A percentile compares a stretch with the other conserved stretches of the same genome.
phyloP scores from a whole-genome alignment of 306 rosid genomes.

The Pachyrhizus erosus region DNA sequence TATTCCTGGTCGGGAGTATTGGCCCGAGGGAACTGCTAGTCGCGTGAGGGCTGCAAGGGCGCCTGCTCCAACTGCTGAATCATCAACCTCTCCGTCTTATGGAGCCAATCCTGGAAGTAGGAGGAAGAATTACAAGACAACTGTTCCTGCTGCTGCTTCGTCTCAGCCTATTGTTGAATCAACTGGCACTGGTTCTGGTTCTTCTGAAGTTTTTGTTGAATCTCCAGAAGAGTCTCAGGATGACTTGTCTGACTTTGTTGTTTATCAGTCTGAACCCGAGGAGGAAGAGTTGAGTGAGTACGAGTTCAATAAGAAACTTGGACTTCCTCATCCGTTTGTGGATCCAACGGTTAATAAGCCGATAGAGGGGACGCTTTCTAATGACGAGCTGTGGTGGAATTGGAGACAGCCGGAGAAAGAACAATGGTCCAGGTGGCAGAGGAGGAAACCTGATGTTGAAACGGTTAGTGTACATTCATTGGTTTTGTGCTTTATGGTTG shows the following conservation, averaged over 20 bases:
- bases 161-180: slow-evolving; percentile 48
- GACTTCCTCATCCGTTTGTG: slow-evolving; percentile 85
- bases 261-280: slow-evolving; percentile 73
- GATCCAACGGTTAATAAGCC: slow-evolving; percentile 80
- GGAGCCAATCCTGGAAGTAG: slow-evolving; percentile 93
- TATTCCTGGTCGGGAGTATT: slow-evolving; percentile 84
- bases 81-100: slow-evolving; percentile 82
- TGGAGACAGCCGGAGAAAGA: slow-evolving; percentile 93
- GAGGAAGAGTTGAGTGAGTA: slow-evolving; percentile 72
- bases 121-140: slow-evolving; percentile 75
- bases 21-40: slow-evolving; percentile 97
- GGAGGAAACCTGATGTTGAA: slow-evolving; percentile 91
- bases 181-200: slow-evolving; percentile 34
- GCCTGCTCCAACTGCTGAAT: slow-evolving; percentile 77
- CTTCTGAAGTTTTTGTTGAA: slow-evolving; percentile 58
- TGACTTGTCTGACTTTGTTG: slow-evolving; percentile 71
- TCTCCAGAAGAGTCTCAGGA: slow-evolving; percentile 66
- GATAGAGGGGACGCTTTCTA: slow-evolving; percentile 66
- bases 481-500: slow-evolving; percentile 31
- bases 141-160: slow-evolving; percentile 41
- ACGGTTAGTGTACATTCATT: slow-evolving; percentile 71
- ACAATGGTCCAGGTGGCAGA: slow-evolving; percentile 98
- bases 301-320: slow-evolving; percentile 70
- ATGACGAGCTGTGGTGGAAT: slow-evolving; percentile 96
- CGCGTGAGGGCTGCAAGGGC: slow-evolving; percentile 86